A percentile compares a stretch with the other conserved stretches of the same genome.
Evolutionary conservation across 768 basidiomycete species (phyloP).

Genomic region (Suillus subaureus): DNA sequence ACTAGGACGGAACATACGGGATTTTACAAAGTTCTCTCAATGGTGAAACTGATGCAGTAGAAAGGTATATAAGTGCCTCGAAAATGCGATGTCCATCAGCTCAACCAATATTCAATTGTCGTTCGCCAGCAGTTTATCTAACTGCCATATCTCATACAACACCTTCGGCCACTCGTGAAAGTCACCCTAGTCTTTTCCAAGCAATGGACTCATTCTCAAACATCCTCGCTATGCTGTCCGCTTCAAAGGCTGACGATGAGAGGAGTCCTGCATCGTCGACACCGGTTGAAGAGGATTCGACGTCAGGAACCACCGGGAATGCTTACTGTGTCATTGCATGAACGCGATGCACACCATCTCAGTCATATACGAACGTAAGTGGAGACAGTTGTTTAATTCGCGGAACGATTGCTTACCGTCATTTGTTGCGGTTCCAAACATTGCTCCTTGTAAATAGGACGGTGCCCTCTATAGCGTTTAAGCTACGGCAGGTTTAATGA

Average conservation of each 20-base stretch:
- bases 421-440: background rate
- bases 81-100: background rate
- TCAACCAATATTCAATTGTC: background rate
- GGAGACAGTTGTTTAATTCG: background rate
- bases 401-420: background rate
- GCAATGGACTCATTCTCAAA: conserved; percentile 4
- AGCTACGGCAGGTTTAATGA: background rate
- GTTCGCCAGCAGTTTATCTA: background rate
- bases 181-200: background rate
- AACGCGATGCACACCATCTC: background rate
- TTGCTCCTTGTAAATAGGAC: background rate
- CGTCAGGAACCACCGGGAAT: background rate
- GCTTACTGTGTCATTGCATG: background rate
- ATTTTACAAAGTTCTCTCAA: background rate
- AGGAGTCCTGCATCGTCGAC: background rate
- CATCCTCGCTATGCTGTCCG: background rate
- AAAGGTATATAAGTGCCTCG: background rate
- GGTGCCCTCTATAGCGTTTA: background rate
- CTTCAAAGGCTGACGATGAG: background rate
- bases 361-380: background rate
- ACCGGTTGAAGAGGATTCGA: background rate
- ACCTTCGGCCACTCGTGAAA: background rate
- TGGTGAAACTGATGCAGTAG: background rate
- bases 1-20: background rate
- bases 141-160: background rate